Base-by-base conservation (phyloP, 805 yeast species). In the Aciculoconidium aculeatum region DNA sequence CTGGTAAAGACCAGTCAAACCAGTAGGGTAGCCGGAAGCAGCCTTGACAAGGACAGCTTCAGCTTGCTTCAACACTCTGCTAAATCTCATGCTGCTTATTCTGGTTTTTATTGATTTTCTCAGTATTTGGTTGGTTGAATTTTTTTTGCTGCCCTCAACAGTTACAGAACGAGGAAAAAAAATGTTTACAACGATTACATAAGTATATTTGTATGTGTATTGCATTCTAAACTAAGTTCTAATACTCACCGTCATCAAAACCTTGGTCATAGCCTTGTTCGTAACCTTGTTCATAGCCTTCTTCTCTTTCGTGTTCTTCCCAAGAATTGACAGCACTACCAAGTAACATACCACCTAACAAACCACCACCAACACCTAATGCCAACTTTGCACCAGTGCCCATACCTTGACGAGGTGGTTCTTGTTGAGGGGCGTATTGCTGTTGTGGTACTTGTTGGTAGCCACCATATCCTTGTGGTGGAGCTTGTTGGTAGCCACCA, bases 1-100 rank as follows among this genome's bases (percentile, higher is more conserved):
- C 53, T 79, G 82, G 47, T 61, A 67, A 39, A 85, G 55, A 2
- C 92, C 94, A 3, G 95, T 72, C 37, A 85, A 44, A 41, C 95
- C 95, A 12, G 94, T 85, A 17, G 90, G 90, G 44, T 75, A 64
- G 0, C 86, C 87, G 20, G 63, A 59, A 3, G 70, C 67, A 8
- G 84, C 61, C 46, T 67, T 73, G 36, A 79, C 70, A 34, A 79
- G 65, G 7, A 72, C 78, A 47, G 75, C 61, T 44, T 62, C 63
- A n/a, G 58, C 64, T 41, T 61, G 62, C 51, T 47, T 62, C 41
- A 63, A 57, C 23, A 51, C 62, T 44, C 58, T 49, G 18, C 69
- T 53, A 44, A 55, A 58, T 53, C 65, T 63, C 70, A 64, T 61
- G 21, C 33, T 28, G 23, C 33, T 14, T 26, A n/a, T n/a, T n/a